phyloP scores from a whole-genome alignment of 805 yeast species.

The Candida tammaniensis region DNA sequence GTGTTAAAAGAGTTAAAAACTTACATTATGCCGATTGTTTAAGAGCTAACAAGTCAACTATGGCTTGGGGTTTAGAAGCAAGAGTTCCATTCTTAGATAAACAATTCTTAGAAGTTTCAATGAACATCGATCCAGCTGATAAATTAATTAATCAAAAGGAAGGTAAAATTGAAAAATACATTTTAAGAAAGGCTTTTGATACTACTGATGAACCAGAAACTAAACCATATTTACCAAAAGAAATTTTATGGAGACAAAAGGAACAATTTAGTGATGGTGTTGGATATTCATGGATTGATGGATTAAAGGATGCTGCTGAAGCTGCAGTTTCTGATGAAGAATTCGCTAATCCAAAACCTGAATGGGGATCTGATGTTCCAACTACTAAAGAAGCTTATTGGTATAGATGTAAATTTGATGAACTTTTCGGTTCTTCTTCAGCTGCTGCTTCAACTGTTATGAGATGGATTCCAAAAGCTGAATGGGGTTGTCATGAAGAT shows the following conservation, averaged over 20 bases:
- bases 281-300: slow-evolving; percentile 99
- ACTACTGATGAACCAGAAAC: slow-evolving; percentile 75
- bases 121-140: slow-evolving; percentile 93
- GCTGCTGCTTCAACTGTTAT: slow-evolving; percentile 88
- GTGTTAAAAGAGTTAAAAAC: slow-evolving; percentile 95
- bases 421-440: slow-evolving; percentile 73
- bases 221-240: slow-evolving; percentile 90
- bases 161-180: slow-evolving; percentile 90
- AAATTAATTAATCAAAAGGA: slow-evolving; percentile 72
- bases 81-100: slow-evolving; percentile 98
- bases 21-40: slow-evolving; percentile 95
- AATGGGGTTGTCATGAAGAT: slow-evolving; percentile 99
- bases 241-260: slow-evolving; percentile 98
- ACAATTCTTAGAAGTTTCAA: slow-evolving; percentile 83
- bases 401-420: slow-evolving; percentile 97
- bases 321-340: slow-evolving; percentile 83
- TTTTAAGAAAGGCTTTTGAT: slow-evolving; percentile 96
- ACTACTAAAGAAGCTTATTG: slow-evolving; percentile 98
- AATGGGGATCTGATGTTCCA: slow-evolving; percentile 96
- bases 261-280: slow-evolving; percentile 99
- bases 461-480: slow-evolving; percentile 99
- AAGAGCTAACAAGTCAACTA: slow-evolving; percentile 98
- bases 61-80: slow-evolving; percentile 99
- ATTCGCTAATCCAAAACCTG: slow-evolving; percentile 84
- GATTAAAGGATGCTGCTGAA: slow-evolving; percentile 94